Conservation (phyloP, 441 rosid species). For the Manihot esculenta region DNA sequence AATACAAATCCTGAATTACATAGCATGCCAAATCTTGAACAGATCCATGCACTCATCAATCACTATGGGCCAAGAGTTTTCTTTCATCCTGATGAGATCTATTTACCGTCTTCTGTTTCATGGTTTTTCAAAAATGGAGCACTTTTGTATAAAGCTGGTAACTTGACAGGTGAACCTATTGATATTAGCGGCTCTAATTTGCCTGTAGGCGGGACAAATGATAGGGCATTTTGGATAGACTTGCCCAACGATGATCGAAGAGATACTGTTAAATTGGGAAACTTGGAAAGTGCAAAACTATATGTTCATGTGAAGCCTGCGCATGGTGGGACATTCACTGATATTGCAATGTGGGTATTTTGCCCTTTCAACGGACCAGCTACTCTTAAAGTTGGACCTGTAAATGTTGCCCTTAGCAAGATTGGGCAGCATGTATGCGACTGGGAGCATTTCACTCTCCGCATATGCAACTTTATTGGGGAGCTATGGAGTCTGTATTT, state of each 20-base stretch:
- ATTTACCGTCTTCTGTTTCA: slow-evolving; percentile 75
- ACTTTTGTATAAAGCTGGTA: slow-evolving; percentile 43
- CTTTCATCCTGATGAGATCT: slow-evolving; percentile 72
- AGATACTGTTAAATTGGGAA: slow-evolving; percentile 50
- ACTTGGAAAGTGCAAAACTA: slow-evolving; percentile 64
- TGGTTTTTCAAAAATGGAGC: slow-evolving; percentile 83
- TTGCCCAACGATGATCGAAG: slow-evolving; percentile 48
- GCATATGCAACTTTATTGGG: slow-evolving; percentile 73
- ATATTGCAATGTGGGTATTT: slow-evolving; percentile 81
- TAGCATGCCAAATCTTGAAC: slow-evolving; percentile 74
- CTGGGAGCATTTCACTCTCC: slow-evolving; percentile 91
- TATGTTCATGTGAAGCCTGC: slow-evolving; percentile 81
- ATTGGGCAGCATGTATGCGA: slow-evolving; percentile 90
- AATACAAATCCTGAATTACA: slow-evolving; percentile 50
- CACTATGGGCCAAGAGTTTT: slow-evolving; percentile 73
- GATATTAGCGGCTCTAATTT: slow-evolving; percentile 61
- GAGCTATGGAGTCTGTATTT: slow-evolving; percentile 71
- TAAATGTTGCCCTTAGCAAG: slow-evolving; percentile 45
- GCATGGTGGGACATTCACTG: slow-evolving; percentile 73
- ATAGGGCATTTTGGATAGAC: slow-evolving; percentile 74
- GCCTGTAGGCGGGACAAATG: slow-evolving; percentile 64
- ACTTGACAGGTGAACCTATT: slow-evolving; percentile 41
- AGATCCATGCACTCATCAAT: slow-evolving; percentile 56
- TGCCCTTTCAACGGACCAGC: slow-evolving; percentile 91
- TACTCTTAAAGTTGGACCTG: slow-evolving; percentile 54